A percentile compares a stretch with the other conserved stretches of the same genome.
Conservation (phyloP, 441 rosid species). For the Dalechampia spathulata region DNA sequence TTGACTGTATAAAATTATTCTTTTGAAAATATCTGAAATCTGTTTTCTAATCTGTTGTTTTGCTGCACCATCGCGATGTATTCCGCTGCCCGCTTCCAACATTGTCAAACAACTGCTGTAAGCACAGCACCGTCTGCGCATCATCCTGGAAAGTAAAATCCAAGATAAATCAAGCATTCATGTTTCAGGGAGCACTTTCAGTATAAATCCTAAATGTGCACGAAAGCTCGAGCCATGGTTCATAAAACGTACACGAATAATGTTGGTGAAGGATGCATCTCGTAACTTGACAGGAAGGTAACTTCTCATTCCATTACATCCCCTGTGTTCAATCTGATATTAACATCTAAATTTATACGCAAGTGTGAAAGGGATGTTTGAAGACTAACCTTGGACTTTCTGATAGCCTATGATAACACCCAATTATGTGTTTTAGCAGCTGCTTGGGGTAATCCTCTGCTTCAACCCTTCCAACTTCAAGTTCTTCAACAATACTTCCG, state of each 20-base stretch:
- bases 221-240: neutral
- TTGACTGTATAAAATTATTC: no score
- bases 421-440: constrained; percentile 74
- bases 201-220: neutral
- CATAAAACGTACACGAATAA: constrained; percentile 56
- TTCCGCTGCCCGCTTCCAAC: no score
- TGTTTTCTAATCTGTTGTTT: no score
- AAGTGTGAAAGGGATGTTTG: neutral
- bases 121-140: no score
- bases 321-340: constrained; percentile 33
- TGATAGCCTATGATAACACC: constrained; percentile 74
- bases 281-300: constrained; percentile 61
- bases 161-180: no score
- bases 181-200: no score
- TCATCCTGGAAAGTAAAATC: no score
- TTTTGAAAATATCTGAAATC: no score
- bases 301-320: constrained; percentile 59
- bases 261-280: constrained; percentile 51
- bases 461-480: constrained; percentile 38
- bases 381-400: constrained; percentile 56
- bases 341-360: neutral
- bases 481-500: constrained; percentile 48
- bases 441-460: constrained; percentile 61
- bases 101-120: no score
- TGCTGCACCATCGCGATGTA: no score